phyloP scores from a whole-genome alignment of 495 filamentous ascomycete genomes.

The Astrothelium subdiscretum region DNA sequence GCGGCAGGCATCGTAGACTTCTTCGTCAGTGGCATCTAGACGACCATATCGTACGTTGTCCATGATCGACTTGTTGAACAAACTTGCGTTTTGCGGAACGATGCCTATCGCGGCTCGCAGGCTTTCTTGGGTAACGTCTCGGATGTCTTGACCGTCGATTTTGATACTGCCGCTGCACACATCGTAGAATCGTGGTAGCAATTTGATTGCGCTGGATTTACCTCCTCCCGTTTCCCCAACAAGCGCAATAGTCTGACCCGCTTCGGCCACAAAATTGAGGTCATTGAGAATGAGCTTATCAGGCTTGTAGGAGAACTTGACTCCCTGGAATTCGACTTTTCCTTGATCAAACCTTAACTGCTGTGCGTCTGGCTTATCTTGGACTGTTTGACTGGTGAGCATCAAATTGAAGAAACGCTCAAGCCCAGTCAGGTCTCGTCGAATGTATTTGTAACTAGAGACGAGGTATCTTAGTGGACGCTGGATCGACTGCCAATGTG shows the following conservation, averaged over 20 bases:
- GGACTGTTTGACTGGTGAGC: slow-evolving; percentile 50
- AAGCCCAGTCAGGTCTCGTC: slow-evolving; percentile 53
- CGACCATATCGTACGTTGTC: slow-evolving; percentile 62
- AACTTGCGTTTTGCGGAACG: slow-evolving; percentile 54
- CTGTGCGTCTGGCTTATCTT: slow-evolving; percentile 42
- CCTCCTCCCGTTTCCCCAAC: slow-evolving; percentile 69
- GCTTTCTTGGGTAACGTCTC: slow-evolving; percentile 53
- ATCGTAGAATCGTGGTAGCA: slow-evolving; percentile 60
- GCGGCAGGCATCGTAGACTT: slow-evolving; percentile 59
- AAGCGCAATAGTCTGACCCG: slow-evolving; percentile 57
- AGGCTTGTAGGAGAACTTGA: slow-evolving; percentile 60
- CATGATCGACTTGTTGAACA: slow-evolving; percentile 65
- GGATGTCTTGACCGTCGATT: slow-evolving; percentile 68
- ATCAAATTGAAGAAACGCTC: slow-evolving; percentile 63
- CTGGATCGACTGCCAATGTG: slow-evolving; percentile 49
- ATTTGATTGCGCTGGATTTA: slow-evolving; percentile 65
- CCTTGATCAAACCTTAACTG: slow-evolving; percentile 47
- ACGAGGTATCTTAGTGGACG: slow-evolving; percentile 55
- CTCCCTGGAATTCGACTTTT: slow-evolving; percentile 50
- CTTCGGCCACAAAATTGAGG: slow-evolving; percentile 42
- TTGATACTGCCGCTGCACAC: slow-evolving; percentile 47
- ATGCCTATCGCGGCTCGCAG: slow-evolving; percentile 57
- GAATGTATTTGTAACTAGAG: slow-evolving; percentile 40
- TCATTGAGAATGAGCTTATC: slow-evolving; percentile 54
- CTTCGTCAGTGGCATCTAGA: slow-evolving; percentile 35